These are phyloP conservation scores for Protea cynaroides DNA, from an alignment of 164 flowering plant species.

Conservation along the genomic window DNA sequence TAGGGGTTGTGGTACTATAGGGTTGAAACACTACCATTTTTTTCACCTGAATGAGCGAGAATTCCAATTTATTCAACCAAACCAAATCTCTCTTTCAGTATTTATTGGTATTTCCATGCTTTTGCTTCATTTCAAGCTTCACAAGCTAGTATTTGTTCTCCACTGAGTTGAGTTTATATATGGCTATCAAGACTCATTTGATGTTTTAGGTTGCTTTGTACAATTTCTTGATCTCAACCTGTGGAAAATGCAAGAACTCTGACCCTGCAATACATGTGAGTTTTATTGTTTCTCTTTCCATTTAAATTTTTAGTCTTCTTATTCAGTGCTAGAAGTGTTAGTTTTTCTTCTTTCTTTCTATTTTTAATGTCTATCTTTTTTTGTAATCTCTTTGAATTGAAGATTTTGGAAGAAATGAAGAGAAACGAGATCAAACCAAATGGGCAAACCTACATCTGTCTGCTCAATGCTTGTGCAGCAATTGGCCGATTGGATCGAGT, in stretches of 20 bases:
- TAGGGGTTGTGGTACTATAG: background rate
- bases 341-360: background rate
- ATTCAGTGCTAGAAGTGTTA: background rate
- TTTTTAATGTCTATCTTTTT: conserved; percentile 7
- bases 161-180: background rate
- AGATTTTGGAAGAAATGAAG: conserved; percentile 97
- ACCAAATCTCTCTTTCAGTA: background rate
- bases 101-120: background rate
- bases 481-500: conserved; percentile 76
- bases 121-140: background rate
- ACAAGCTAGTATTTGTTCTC: background rate
- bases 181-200: conserved; percentile 1
- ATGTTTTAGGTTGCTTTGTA: conserved; percentile 61
- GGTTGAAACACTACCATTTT: background rate
- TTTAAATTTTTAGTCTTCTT: background rate
- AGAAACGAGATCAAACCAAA: conserved; percentile 74
- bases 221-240: conserved; percentile 80
- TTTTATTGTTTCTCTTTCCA: background rate
- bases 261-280: conserved; percentile 64
- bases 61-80: background rate
- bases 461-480: conserved; percentile 83
- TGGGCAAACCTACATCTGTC: conserved; percentile 80
- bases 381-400: conserved; percentile 19
- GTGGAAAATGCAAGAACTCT: conserved; percentile 76
- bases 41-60: background rate